phyloP scores from a whole-genome alignment of 257 asterid genomes.

The Solanum bulbocastanum region DNA sequence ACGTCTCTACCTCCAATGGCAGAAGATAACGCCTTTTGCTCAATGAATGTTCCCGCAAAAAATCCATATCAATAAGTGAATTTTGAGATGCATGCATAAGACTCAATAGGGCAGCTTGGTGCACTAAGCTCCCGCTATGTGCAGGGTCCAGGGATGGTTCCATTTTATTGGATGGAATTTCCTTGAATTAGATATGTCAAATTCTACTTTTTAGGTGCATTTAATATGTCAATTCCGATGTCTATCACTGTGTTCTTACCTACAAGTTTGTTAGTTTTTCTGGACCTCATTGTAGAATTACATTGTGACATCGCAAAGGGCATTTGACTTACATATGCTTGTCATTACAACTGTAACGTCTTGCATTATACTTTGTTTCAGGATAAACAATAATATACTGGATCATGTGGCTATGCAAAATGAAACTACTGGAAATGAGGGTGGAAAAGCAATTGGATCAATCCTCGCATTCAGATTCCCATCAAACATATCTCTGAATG shows the following conservation, averaged over 20 bases:
- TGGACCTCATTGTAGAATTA: background rate
- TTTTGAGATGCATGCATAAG: background rate
- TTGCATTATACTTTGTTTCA: background rate
- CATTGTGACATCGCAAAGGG: background rate
- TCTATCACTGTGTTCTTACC: background rate
- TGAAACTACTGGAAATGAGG: background rate
- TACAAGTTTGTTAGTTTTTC: background rate
- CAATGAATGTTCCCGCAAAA: background rate
- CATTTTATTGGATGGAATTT: background rate
- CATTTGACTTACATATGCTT: background rate
- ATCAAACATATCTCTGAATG: too few relatives aligned
- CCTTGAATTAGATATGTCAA: background rate
- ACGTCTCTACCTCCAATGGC: background rate
- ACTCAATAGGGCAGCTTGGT: background rate
- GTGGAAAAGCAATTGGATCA: background rate
- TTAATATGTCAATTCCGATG: background rate
- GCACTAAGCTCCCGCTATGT: background rate
- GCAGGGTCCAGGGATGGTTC: background rate
- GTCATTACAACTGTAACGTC: background rate
- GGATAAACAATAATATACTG: background rate
- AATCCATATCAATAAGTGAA: background rate
- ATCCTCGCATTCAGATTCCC: too few relatives aligned
- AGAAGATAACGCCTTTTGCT: background rate
- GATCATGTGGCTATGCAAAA: background rate
- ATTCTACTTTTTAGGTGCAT: background rate